phyloP scores from a whole-genome alignment of 129 eudicot species.

The Artemisia annua region DNA sequence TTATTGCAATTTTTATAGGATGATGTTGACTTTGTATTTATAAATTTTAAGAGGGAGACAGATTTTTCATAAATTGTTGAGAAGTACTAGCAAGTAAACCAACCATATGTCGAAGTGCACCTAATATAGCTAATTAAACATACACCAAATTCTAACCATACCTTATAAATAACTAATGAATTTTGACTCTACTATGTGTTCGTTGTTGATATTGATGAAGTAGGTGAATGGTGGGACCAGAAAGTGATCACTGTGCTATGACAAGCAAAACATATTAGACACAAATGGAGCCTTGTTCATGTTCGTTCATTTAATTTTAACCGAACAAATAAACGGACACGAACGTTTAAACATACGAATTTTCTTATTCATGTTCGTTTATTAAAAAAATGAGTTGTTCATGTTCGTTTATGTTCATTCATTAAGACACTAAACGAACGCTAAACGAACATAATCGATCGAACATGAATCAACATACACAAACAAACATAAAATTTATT shows the following conservation, averaged over 20 bases:
- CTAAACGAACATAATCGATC: no score
- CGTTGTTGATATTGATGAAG: slow-evolving; percentile 12
- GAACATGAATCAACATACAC: no score
- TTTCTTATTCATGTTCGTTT: no score
- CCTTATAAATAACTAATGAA: slow-evolving; percentile 8
- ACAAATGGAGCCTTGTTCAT: no score
- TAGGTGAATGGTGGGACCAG: slow-evolving; percentile 94
- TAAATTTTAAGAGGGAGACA: slow-evolving; percentile 10
- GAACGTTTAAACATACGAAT: no score
- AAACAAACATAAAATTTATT: no score
- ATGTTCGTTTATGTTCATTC: no score
- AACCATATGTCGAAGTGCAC: slow-evolving; percentile 13
- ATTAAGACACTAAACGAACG: no score
- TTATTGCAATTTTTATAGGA: slow-evolving; percentile 12
- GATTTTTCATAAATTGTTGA: slow-evolving; percentile 23
- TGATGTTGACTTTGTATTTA: slow-evolving; percentile 8
- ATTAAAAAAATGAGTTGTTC: no score
- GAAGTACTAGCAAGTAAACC: slow-evolving; percentile 25
- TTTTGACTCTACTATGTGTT: neutral
- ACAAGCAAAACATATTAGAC: slow-evolving; percentile 69
- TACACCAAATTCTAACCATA: slow-evolving; percentile 33
- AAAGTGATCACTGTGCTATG: slow-evolving; percentile 54
- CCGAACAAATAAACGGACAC: no score
- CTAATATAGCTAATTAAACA: no score
- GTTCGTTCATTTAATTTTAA: no score